Conservation (phyloP, 177 flowering plant genomes). For the Telopea speciosissima region DNA sequence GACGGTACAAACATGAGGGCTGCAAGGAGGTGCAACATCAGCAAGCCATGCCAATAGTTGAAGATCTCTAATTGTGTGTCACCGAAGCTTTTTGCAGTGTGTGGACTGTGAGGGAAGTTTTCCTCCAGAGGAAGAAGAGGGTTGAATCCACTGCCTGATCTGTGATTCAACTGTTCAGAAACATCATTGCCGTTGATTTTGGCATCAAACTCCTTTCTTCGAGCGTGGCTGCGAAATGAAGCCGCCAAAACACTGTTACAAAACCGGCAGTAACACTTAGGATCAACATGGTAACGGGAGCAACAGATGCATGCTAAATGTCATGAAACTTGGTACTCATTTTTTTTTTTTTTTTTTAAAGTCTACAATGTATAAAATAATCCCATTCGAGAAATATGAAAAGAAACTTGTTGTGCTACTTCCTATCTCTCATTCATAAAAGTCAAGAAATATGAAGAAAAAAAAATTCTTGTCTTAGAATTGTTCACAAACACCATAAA, state of each 20-base stretch:
- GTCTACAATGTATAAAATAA: not conserved
- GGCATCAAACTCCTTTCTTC: slow-evolving; percentile 37
- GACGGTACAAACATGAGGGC: slow-evolving; percentile 84
- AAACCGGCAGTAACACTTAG: slow-evolving; percentile 17
- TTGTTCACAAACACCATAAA: not conserved
- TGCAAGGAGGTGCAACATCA: slow-evolving; percentile 68
- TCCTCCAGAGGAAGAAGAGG: slow-evolving; percentile 34
- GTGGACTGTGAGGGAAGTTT: slow-evolving; percentile 37
- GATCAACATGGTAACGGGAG: slow-evolving; percentile 6
- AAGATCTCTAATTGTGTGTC: slow-evolving; percentile 83
- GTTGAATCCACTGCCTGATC: slow-evolving; percentile 18
- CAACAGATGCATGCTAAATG: not conserved
- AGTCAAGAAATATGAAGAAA: not conserved
- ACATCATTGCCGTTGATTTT: slow-evolving; percentile 22
- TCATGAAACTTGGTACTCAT: not conserved
- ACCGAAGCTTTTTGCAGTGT: slow-evolving; percentile 51
- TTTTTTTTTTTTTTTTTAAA: no score
- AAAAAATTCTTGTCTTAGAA: not conserved
- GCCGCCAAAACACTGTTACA: slow-evolving; percentile 78
- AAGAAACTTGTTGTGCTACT: not conserved
- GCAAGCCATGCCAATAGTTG: slow-evolving; percentile 74
- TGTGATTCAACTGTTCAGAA: slow-evolving; percentile 18
- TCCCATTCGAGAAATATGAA: not conserved
- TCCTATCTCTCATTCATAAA: not conserved
- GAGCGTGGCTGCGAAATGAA: slow-evolving; percentile 72